A percentile compares a stretch with the other conserved stretches of the same genome.
phyloP scores from a whole-genome alignment of 371 early-diverging fungal species.

The Synchytrium microbalum region DNA sequence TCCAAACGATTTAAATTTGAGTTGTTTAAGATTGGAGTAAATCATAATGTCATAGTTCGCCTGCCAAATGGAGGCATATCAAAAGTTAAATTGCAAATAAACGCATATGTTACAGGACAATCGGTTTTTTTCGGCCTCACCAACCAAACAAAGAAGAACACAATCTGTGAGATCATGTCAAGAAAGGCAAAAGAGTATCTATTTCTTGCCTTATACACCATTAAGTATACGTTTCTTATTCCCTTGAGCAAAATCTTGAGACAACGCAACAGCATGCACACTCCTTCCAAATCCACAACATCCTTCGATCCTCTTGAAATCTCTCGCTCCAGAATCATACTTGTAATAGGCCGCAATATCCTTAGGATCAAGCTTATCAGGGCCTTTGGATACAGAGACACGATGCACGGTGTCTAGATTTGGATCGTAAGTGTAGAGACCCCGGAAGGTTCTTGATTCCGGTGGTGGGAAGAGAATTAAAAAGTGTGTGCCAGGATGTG shows the following conservation, averaged over 20 bases:
- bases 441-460: constrained; percentile 35
- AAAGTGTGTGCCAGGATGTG: constrained; percentile 29
- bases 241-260: not conserved
- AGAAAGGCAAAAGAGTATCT: too few relatives aligned
- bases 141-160: too few relatives aligned
- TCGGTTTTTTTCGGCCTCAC: too few relatives aligned
- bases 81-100: too few relatives aligned
- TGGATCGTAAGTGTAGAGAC: constrained; percentile 37
- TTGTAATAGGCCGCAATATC: constrained; percentile 38
- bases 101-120: too few relatives aligned
- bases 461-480: constrained; percentile 36
- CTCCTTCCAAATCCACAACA: constrained; percentile 25
- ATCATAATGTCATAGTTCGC: too few relatives aligned
- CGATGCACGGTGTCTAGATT: constrained; percentile 20
- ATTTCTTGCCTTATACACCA: too few relatives aligned
- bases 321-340: constrained; percentile 36
- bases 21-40: too few relatives aligned
- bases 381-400: constrained; percentile 23
- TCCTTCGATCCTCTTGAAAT: constrained; percentile 28
- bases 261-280: constrained; percentile 28
- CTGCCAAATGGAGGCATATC: too few relatives aligned
- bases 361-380: constrained; percentile 19
- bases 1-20: too few relatives aligned
- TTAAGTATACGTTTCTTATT: too few relatives aligned
- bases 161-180: too few relatives aligned